Base-by-base conservation (phyloP, 1,284 basidiomycete genomes). In the Ceratobasidium sp. region DNA sequence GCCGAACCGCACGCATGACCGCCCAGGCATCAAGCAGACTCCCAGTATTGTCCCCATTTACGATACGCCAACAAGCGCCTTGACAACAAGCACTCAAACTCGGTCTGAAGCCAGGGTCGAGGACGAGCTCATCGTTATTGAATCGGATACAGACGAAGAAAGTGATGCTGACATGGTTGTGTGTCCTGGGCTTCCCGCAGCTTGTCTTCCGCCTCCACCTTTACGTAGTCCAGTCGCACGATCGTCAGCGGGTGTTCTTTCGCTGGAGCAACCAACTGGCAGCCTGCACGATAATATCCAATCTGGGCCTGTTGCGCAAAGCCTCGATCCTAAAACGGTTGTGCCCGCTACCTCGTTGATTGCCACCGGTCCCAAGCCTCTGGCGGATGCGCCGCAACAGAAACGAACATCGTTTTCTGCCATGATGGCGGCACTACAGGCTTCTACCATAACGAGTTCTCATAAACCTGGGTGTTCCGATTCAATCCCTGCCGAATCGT, bases 91-190 rank as follows among this genome's bases (percentile, higher is more conserved):
- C 58, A 23, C 53, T 36, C 18, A 26, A 30, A 18, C 45, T 39
- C 43, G 30, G 21, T 59, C 55, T 39, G 55, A 59, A 30, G 32
- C 28, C 12, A 30, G 43, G 5, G 55, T 48, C 3, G 67, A 70
- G 2, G 67, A 59, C 36, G 67, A 70, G 12, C 32, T 70, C 5
- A 70, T 70, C 28, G 43, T 70, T 14, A 70, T 70, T 21, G 65
- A 69, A 34, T 70, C 67, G 6, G 67, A 70, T 36, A 32, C 67
- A 5, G 67, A 70, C 32, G 67, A 70, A 23, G 67, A 70, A 26
- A 8, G 14, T 30, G 52, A 57, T 30, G 26, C 28, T 26, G 36
- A 46, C 32, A 21, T 50, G 45, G 32, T n/a, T 14, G 8, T 18
- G 3, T 12, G 8, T 32, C 26, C 43, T 18, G 3, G 28, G 21